Conservation (phyloP, 2,329 filamentous ascomycete genomes). For the Claviceps spartinae region DNA sequence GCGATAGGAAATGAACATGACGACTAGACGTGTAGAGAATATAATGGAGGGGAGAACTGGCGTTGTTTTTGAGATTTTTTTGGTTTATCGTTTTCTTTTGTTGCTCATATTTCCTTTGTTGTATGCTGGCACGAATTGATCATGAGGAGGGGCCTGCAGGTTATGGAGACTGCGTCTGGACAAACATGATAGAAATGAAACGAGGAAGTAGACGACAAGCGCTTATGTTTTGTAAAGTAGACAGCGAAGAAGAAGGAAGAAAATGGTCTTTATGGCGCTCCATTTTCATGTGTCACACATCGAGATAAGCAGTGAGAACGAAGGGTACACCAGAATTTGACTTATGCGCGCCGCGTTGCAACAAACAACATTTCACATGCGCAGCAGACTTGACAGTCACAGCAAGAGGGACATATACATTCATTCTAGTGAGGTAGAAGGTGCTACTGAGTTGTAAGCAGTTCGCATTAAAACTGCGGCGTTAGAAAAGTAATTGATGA, state of each 20-base stretch:
- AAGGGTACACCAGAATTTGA: too few species aligned
- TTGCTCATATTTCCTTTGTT: background rate
- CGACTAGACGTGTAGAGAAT: background rate
- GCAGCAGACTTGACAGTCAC: background rate
- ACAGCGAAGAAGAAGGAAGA: background rate
- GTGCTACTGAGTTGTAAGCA: too few species aligned
- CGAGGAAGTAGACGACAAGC: background rate
- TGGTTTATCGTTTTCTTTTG: background rate
- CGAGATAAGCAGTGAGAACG: too few species aligned
- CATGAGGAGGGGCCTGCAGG: background rate
- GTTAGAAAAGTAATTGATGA: too few species aligned
- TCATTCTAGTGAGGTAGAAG: too few species aligned
- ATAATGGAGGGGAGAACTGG: background rate
- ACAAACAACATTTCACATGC: background rate
- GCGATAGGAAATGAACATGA: constrained; percentile 25
- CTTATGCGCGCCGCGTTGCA: too few species aligned
- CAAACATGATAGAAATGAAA: constrained; percentile 1
- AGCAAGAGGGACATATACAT: too few species aligned
- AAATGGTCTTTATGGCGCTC: background rate
- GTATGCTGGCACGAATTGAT: background rate
- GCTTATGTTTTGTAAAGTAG: constrained; percentile 2
- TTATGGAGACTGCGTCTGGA: background rate
- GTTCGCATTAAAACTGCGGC: too few species aligned
- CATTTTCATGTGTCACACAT: background rate
- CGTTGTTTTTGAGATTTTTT: background rate